Evolutionary conservation across 179 eudicot species (phyloP).

Genomic region (Patellifolia procumbens): DNA sequence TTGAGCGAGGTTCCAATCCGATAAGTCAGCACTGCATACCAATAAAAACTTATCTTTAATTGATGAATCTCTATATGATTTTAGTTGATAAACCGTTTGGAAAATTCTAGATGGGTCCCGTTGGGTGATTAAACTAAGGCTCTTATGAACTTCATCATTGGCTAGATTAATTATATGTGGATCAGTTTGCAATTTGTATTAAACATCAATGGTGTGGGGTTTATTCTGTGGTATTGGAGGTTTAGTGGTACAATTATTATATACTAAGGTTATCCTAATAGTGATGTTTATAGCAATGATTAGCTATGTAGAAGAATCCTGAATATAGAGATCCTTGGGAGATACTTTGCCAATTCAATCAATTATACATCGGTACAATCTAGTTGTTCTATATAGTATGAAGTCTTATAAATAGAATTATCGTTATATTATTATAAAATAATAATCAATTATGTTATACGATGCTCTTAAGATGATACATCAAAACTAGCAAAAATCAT

Average conservation of each 20-base stretch:
- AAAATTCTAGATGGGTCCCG: neutral
- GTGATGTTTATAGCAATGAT: neutral
- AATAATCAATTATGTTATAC: no score
- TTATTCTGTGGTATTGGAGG: neutral
- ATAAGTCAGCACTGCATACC: no score
- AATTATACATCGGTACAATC: neutral
- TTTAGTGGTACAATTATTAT: conserved; percentile 2
- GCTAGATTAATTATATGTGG: neutral
- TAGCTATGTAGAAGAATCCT: neutral
- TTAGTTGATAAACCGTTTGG: no score
- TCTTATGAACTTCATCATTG: neutral
- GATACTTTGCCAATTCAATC: neutral
- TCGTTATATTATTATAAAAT: no score
- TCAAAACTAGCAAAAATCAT: no score
- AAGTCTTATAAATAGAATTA: no score
- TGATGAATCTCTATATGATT: no score
- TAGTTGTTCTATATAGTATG: neutral
- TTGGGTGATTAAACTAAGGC: neutral
- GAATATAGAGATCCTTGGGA: neutral
- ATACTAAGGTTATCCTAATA: neutral
- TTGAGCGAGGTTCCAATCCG: no score
- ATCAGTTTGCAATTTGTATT: neutral
- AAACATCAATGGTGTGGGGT: neutral
- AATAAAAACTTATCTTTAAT: no score
- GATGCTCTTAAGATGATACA: no score